These are phyloP conservation scores for Trichosanthes truncata DNA, from an alignment of 306 rosid species.

Conservation along the genomic window DNA sequence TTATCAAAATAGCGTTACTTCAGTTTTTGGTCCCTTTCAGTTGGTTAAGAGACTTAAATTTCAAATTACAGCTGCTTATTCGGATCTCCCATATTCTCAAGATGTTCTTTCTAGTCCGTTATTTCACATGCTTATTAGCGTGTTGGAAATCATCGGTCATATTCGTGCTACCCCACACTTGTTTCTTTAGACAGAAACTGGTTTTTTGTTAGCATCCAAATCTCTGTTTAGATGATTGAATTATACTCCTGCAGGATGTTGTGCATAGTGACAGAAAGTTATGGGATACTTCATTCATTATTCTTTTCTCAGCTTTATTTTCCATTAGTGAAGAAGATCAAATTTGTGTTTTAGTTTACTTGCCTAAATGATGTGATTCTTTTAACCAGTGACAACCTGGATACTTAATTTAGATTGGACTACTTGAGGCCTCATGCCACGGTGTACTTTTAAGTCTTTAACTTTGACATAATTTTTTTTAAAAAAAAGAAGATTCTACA, in stretches of 20 bases:
- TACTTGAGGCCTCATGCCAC: background rate
- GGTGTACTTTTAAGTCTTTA: background rate
- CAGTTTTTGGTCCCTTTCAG: background rate
- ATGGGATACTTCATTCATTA: background rate
- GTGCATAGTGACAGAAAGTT: background rate
- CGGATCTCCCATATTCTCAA: background rate
- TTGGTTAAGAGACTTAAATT: background rate
- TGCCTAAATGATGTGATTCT: background rate
- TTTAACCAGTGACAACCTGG: background rate
- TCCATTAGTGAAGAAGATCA: background rate
- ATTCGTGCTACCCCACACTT: background rate
- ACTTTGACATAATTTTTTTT: background rate
- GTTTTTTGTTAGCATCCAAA: background rate
- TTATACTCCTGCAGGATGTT: background rate
- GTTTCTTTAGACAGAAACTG: constrained; percentile 2
- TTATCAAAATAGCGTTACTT: background rate
- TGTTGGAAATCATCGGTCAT: background rate
- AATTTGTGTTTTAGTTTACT: background rate
- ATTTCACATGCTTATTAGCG: background rate
- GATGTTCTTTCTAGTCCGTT: background rate
- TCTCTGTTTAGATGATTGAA: background rate
- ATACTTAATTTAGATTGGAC: background rate
- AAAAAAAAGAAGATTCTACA: background rate
- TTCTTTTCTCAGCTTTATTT: background rate
- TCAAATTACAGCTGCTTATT: background rate